These are phyloP conservation scores for Ambrosiella xylebori DNA, from an alignment of 2,329 filamentous ascomycete species.

Conservation along the genomic window DNA sequence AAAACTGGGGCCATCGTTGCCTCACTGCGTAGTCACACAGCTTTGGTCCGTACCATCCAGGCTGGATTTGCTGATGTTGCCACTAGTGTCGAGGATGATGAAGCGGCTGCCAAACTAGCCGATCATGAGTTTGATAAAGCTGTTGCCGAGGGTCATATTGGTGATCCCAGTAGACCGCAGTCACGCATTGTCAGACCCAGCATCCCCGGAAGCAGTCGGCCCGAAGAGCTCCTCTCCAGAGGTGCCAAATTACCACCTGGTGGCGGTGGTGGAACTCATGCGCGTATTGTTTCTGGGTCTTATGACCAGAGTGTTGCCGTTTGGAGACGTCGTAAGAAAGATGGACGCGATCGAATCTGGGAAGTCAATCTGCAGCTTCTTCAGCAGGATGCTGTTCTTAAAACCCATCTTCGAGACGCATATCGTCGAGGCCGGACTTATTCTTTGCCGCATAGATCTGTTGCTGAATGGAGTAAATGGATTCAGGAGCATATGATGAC, in stretches of 20 bases:
- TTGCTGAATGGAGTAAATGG: neutral
- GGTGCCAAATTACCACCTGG: slow-evolving; percentile 81
- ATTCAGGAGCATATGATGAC: neutral
- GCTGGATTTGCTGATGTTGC: slow-evolving; percentile 83
- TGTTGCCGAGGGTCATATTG: slow-evolving; percentile 32
- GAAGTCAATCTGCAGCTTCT: slow-evolving; percentile 55
- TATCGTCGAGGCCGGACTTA: neutral
- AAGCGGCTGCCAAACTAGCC: slow-evolving; percentile 51
- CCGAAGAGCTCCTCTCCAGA: slow-evolving; percentile 59
- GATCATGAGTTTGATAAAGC: slow-evolving; percentile 56
- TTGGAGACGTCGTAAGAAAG: slow-evolving; percentile 51
- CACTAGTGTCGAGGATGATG: slow-evolving; percentile 59
- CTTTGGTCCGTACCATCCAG: slow-evolving; percentile 84
- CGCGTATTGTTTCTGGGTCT: slow-evolving; percentile 88
- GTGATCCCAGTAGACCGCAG: slow-evolving; percentile 17
- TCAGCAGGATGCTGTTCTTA: slow-evolving; percentile 51
- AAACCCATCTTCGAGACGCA: slow-evolving; percentile 21
- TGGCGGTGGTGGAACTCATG: slow-evolving; percentile 75
- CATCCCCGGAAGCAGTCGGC: slow-evolving; percentile 58
- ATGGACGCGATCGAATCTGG: slow-evolving; percentile 64
- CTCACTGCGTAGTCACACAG: slow-evolving; percentile 62
- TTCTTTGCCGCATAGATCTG: neutral
- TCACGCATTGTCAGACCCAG: slow-evolving; percentile 24
- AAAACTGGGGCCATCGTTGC: slow-evolving; percentile 76
- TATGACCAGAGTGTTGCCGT: slow-evolving; percentile 94